Evolutionary conservation across 768 basidiomycete genomes (phyloP).

Genomic region (Boletus patriciae): DNA sequence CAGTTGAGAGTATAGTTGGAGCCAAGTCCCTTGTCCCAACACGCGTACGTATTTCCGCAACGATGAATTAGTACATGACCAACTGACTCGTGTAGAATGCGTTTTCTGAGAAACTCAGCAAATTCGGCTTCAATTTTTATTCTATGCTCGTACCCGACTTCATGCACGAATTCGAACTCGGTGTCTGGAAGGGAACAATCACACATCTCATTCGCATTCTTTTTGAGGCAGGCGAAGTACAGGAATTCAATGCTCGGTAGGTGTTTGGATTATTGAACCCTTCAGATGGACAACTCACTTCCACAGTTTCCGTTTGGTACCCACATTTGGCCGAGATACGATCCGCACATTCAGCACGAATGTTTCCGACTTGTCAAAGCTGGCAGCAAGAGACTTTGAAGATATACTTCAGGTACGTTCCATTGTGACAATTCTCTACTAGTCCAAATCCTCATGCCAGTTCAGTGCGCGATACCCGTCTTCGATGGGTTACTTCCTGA

Average conservation of each 20-base stretch:
- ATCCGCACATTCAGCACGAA: not conserved
- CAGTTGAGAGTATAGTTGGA: not conserved
- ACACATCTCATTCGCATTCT: not conserved
- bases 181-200: not conserved
- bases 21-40: not conserved
- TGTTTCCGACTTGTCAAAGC: not conserved
- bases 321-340: not conserved
- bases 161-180: not conserved
- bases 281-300: not conserved
- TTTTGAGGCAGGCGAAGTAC: not conserved
- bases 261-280: not conserved
- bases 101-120: slow-evolving; percentile 25
- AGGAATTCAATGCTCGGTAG: not conserved
- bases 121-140: slow-evolving; percentile 28
- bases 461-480: not conserved
- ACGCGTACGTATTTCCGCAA: not conserved
- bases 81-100: slow-evolving; percentile 25
- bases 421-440: not conserved
- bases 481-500: not conserved
- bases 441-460: not conserved
- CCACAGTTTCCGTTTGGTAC: not conserved
- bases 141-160: slow-evolving; percentile 32
- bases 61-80: not conserved
- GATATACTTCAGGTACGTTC: not conserved
- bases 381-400: not conserved